These are phyloP conservation scores for Lactarius quietus DNA, from an alignment of 768 basidiomycete genomes.

Conservation along the genomic window DNA sequence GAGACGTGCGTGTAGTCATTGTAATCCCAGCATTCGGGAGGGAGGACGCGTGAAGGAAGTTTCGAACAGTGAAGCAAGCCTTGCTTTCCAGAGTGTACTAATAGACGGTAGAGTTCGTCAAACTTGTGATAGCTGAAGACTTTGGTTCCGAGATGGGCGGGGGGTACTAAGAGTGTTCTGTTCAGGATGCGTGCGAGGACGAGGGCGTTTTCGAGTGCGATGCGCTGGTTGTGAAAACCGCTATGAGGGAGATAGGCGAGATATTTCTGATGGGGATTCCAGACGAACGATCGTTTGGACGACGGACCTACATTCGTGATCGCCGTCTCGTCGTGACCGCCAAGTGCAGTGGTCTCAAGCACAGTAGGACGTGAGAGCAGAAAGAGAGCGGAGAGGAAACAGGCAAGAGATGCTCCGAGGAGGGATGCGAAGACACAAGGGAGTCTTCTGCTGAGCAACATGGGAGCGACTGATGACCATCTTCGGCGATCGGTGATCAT, in stretches of 20 bases:
- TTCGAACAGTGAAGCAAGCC: constrained; percentile 50
- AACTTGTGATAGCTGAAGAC: constrained; percentile 59
- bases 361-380: background rate
- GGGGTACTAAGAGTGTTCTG: constrained; percentile 78
- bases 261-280: constrained; percentile 40
- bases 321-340: background rate
- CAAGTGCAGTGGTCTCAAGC: background rate
- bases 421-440: background rate
- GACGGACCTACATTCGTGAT: background rate
- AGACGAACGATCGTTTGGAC: constrained; percentile 2
- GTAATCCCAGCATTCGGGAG: constrained; percentile 58
- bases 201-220: constrained; percentile 81
- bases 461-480: background rate
- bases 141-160: constrained; percentile 59
- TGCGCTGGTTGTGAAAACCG: constrained; percentile 83
- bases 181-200: constrained; percentile 65
- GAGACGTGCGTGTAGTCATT: constrained; percentile 58
- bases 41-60: constrained; percentile 35
- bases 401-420: background rate
- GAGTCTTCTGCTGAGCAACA: background rate
- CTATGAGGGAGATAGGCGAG: constrained; percentile 80
- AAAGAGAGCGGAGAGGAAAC: background rate
- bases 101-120: constrained; percentile 43
- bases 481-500: no score
- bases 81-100: constrained; percentile 42